Percentiles rank a stretch among this genome's conserved stretches.
These are phyloP conservation scores for Lichenothelia convexa DNA, from an alignment of 495 filamentous ascomycete species.

Conservation along the genomic window DNA sequence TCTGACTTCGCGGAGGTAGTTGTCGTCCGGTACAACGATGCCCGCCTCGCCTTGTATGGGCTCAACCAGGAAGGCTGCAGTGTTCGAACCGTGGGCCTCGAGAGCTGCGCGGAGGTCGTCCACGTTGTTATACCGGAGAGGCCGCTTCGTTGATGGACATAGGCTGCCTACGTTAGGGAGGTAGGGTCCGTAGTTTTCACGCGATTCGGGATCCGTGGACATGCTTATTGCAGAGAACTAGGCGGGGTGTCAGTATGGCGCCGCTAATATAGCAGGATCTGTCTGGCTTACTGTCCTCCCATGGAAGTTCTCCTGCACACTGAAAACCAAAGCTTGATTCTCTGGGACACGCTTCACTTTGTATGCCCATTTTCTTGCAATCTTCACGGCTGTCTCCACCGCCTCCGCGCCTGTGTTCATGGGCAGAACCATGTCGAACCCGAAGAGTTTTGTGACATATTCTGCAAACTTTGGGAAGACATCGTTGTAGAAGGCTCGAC, in stretches of 20 bases:
- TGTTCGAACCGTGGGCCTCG: slow-evolving; percentile 60
- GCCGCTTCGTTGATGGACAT: slow-evolving; percentile 56
- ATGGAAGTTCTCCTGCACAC: slow-evolving; percentile 85
- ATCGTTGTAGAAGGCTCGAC: slow-evolving; percentile 95
- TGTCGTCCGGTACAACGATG: slow-evolving; percentile 84
- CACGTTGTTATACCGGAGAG: slow-evolving; percentile 73
- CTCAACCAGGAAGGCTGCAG: slow-evolving; percentile 88
- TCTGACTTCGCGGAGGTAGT: slow-evolving; percentile 67
- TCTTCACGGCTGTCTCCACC: slow-evolving; percentile 95
- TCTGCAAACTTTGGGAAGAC: slow-evolving; percentile 94
- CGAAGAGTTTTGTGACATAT: slow-evolving; percentile 73
- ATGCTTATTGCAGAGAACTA: slow-evolving; percentile 90
- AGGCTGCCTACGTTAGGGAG: slow-evolving; percentile 69
- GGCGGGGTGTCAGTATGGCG: slow-evolving; percentile 4
- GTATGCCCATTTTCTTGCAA: slow-evolving; percentile 98
- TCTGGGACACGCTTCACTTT: slow-evolving; percentile 82
- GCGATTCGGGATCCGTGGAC: slow-evolving; percentile 85
- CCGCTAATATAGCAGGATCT: not conserved
- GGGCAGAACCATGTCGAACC: slow-evolving; percentile 95
- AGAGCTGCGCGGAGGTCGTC: slow-evolving; percentile 63
- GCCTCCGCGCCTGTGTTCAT: slow-evolving; percentile 99
- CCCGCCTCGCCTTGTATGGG: slow-evolving; percentile 97
- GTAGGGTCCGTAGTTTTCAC: slow-evolving; percentile 93
- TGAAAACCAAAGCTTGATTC: slow-evolving; percentile 69
- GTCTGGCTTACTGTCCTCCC: slow-evolving; percentile 62